Base-by-base conservation (phyloP, 768 basidiomycete genomes). In the Macrocybe gigantea region DNA sequence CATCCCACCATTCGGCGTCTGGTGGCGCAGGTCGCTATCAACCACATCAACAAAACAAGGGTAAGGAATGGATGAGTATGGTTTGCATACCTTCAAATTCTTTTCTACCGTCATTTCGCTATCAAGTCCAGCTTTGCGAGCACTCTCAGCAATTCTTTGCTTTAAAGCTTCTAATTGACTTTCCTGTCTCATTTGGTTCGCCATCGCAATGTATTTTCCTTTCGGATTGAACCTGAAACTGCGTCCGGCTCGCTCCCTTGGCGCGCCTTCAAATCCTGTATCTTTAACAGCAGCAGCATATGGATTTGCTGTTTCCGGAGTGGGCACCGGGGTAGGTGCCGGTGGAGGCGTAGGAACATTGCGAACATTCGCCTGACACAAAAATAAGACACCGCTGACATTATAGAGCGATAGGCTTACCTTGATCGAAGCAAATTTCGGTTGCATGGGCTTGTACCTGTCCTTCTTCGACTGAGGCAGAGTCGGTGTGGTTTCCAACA, bases 1-100 rank as follows among this genome's bases (percentile, higher is more conserved):
- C 83, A 66, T 99, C 96, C 96, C 96, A 99, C 96, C 96, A 99
- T 64, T 98, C 96, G 4, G 85, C 79, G 5, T 80, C 84, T 0
- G 95, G 95, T 6, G 95, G 96, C 1, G 90, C 78, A 47, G 82
- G 80, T 38, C 93, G 77, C 86, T 94, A 56, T 36, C 49, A 38
- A 38, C 41, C 47, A 11, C 36, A 13, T 15, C 10, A 43, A 6
- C 7, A 31, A 22, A 43, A 10, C 30, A 7, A 7, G 39, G 36
- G 11, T 1, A 41, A n/a, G 41, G 5, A 7, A 15, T 6, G 7
- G 22, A 3, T 10, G 7, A 37, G 47, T n/a, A 49, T 44, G 11
- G 29, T 7, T n/a, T 14, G 29, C 80, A 37, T 40, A 90, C 93
- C 73, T 88, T 84, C 59, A 96, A 82, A 51, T 82, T 86, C 66